Evolutionary conservation across 2,329 filamentous ascomycete species (phyloP).

Genomic region (Sarocladiaceae sp.): DNA sequence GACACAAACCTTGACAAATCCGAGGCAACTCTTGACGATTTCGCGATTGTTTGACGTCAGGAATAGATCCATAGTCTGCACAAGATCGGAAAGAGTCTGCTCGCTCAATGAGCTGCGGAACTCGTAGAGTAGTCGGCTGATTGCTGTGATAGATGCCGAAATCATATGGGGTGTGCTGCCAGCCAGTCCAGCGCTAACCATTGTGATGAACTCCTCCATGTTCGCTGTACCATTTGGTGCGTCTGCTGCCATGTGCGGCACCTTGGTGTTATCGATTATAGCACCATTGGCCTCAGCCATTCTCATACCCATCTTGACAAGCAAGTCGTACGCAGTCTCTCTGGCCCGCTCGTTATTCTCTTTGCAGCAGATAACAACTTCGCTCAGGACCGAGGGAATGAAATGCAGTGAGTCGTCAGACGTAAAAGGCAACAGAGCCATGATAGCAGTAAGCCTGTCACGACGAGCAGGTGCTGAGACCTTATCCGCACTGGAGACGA

Average conservation of each 20-base stretch:
- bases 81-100: slow-evolving; percentile 73
- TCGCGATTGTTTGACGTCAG: slow-evolving; percentile 94
- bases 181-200: slow-evolving; percentile 93
- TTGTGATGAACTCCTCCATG: slow-evolving; percentile 95
- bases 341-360: slow-evolving; percentile 95
- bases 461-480: slow-evolving; percentile 81
- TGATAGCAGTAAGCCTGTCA: slow-evolving; percentile 79
- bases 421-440: slow-evolving; percentile 74
- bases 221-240: slow-evolving; percentile 73
- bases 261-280: slow-evolving; percentile 78
- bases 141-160: slow-evolving; percentile 90
- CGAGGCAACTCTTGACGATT: slow-evolving; percentile 89
- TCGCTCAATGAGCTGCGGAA: slow-evolving; percentile 69
- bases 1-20: slow-evolving; percentile 94
- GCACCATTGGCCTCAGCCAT: slow-evolving; percentile 65
- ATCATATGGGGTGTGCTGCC: slow-evolving; percentile 96
- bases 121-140: slow-evolving; percentile 90
- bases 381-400: slow-evolving; percentile 84
- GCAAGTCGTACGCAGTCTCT: slow-evolving; percentile 81
- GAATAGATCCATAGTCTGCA: slow-evolving; percentile 95
- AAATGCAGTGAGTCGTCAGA: slow-evolving; percentile 81
- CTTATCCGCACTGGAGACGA: slow-evolving; percentile 76
- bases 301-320: slow-evolving; percentile 82
- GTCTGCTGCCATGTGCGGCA: slow-evolving; percentile 80
- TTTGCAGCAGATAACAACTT: slow-evolving; percentile 95